phyloP scores from a whole-genome alignment of 306 rosid species.

The Prunus mongolica region DNA sequence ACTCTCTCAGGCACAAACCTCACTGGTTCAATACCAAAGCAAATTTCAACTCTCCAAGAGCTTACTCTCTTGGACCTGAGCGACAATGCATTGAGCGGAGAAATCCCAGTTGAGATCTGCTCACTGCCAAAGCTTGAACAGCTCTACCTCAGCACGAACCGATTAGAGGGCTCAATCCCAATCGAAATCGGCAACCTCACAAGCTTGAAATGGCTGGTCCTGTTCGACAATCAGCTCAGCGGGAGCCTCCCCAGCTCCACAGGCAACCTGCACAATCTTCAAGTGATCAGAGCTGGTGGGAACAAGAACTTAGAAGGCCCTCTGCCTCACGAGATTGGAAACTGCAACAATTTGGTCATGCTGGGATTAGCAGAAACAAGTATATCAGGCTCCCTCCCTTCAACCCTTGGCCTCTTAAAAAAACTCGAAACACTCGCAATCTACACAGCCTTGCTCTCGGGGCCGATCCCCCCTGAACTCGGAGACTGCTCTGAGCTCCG shows the following conservation, averaged over 20 bases:
- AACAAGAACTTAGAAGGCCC: conserved; percentile 76
- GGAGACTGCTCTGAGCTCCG: conserved; percentile 63
- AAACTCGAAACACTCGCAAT: conserved; percentile 71
- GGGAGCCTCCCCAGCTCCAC: conserved; percentile 61
- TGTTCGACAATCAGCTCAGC: conserved; percentile 68
- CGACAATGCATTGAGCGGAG: conserved; percentile 70
- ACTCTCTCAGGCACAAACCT: conserved; percentile 68
- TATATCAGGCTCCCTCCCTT: conserved; percentile 65
- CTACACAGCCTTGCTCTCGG: conserved; percentile 73
- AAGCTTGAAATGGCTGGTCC: conserved; percentile 37
- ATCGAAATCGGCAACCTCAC: conserved; percentile 60
- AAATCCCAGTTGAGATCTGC: conserved; percentile 58
- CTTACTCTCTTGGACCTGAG: conserved; percentile 58
- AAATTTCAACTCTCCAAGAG: conserved; percentile 39
- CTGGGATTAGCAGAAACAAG: conserved; percentile 88
- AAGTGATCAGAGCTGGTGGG: conserved; percentile 79
- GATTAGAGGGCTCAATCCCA: conserved; percentile 63
- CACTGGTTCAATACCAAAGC: conserved; percentile 76
- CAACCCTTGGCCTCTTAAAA: conserved; percentile 54
- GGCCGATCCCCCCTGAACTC: conserved; percentile 68
- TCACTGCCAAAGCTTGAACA: conserved; percentile 49
- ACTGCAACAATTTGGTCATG: conserved; percentile 59
- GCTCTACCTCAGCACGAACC: conserved; percentile 63
- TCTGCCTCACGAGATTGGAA: conserved; percentile 67
- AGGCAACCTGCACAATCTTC: conserved; percentile 51